A percentile compares a stretch with the other conserved stretches of the same genome.
These are phyloP conservation scores for Lactarius trivialis DNA, from an alignment of 768 basidiomycete species.

Conservation along the genomic window DNA sequence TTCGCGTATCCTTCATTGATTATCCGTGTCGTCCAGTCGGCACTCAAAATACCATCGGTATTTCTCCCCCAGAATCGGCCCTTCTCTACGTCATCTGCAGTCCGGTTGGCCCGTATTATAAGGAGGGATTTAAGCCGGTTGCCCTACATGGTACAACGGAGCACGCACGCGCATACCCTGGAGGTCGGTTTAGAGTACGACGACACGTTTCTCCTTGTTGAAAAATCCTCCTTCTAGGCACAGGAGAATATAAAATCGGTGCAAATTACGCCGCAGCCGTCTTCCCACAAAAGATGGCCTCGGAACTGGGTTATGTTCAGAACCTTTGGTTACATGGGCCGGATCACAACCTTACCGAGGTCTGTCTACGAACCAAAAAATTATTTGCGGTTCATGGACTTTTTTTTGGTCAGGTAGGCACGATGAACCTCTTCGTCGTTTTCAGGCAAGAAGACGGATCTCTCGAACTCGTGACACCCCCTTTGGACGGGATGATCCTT, in stretches of 20 bases:
- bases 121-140: conserved; percentile 45
- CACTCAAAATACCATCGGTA: conserved; percentile 40
- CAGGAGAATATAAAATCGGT: conserved; percentile 55
- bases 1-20: not conserved
- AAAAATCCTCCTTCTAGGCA: conserved; percentile 23
- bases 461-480: conserved; percentile 25
- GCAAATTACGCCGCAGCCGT: conserved; percentile 59
- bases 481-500: conserved; percentile 34
- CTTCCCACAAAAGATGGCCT: conserved; percentile 58
- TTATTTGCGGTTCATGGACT: conserved; percentile 27
- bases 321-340: conserved; percentile 74
- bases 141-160: conserved; percentile 65
- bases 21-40: conserved; percentile 30
- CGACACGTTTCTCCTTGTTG: not conserved
- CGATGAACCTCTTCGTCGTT: conserved; percentile 79
- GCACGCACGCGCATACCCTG: conserved; percentile 78
- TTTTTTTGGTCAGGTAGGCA: conserved; percentile 48
- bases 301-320: conserved; percentile 64
- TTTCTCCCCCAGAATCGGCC: conserved; percentile 44
- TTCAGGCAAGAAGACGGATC: conserved; percentile 51
- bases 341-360: conserved; percentile 49
- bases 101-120: conserved; percentile 46
- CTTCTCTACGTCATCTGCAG: conserved; percentile 43
- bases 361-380: too few relatives aligned
- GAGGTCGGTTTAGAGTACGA: conserved; percentile 43